Evolutionary conservation across 345 rosid species (phyloP), one percentile per base, ranked within the genome.

Genomic region (Salix koriyanagi): DNA sequence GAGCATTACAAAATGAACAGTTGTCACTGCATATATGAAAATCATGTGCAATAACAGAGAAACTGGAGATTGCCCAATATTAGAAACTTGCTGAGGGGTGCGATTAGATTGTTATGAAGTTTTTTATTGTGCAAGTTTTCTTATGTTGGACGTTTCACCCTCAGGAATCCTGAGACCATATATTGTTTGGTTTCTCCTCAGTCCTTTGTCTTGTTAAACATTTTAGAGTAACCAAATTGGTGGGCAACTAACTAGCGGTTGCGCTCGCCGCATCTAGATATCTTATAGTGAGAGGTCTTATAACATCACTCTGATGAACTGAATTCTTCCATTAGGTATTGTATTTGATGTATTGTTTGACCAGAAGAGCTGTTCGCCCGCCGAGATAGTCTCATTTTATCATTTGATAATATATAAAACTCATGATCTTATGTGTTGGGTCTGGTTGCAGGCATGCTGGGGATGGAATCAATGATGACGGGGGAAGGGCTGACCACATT

Each of bases 361-460:
- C 26, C 28, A 58, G 23, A n/a, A 28, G 25, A n/a, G 23, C 28
- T 8, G 6, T 66, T 36, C 19, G 13, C 23, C 6, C 19, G 6
- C 23, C 25, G 0, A n/a, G 36, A 7, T 48, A 65, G 21, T 42
- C 25, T 18, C 28, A 66, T 54, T 71, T 58, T 46, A 19, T 32
- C 30, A 18, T 32, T 6, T 23, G 62, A 5, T 46, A 5, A 21
- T 15, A 18, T 7, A n/a, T 46, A 41, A 56, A 16, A 4, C 7
- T 64, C 32, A 23, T 77, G 15, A 65, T 48, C 7, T 15, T 37
- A 25, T 52, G 39, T 19, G 23, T 9, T 67, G 74, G 70, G 67
- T 77, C 79, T 80, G 76, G 70, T 72, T 83, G 79, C 88, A 95
- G 99, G 87, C 96, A 84, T 85, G 97, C 85, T 65, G 92, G 95